A percentile compares a stretch with the other conserved stretches of the same genome.
phyloP scores from a whole-genome alignment of 2,329 filamentous ascomycete genomes.

The Tolypocladium album region DNA sequence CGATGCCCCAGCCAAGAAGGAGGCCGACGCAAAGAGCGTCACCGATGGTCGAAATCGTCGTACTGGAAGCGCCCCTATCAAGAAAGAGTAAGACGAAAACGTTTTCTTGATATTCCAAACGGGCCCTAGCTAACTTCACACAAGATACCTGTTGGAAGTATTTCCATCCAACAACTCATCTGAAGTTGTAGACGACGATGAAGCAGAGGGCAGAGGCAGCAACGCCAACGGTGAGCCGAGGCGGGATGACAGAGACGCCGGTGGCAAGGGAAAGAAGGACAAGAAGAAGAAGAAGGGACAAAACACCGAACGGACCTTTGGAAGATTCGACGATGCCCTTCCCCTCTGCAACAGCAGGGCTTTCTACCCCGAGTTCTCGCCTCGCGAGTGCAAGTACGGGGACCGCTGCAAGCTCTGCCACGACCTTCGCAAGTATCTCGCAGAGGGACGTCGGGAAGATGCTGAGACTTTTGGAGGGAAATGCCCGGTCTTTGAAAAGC shows the following conservation, averaged over 20 bases:
- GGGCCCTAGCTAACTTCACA: slow-evolving; percentile 1
- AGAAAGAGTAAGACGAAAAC: slow-evolving; percentile 53
- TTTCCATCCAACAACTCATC: slow-evolving; percentile 13
- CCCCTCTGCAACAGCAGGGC: slow-evolving; percentile 68
- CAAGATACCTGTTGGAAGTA: slow-evolving; percentile 31
- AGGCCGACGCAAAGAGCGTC: slow-evolving; percentile 8
- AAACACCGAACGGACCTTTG: slow-evolving; percentile 75
- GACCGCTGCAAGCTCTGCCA: slow-evolving; percentile 75
- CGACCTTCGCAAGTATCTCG: slow-evolving; percentile 75
- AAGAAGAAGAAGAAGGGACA: slow-evolving; percentile 52
- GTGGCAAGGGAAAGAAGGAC: slow-evolving; percentile 27
- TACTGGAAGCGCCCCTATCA: slow-evolving; percentile 59
- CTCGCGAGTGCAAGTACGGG: slow-evolving; percentile 64
- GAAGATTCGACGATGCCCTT: slow-evolving; percentile 65
- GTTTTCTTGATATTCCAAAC: neutral
- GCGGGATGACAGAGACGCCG: slow-evolving; percentile 46
- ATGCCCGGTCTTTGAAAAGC: slow-evolving; percentile 71
- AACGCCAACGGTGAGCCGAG: slow-evolving; percentile 26
- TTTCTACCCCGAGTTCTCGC: slow-evolving; percentile 69
- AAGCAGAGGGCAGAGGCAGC: slow-evolving; percentile 31
- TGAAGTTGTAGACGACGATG: slow-evolving; percentile 33
- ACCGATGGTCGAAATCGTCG: slow-evolving; percentile 17
- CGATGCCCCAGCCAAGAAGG: slow-evolving; percentile 5
- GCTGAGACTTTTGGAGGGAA: slow-evolving; percentile 63
- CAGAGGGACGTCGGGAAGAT: slow-evolving; percentile 70